These are phyloP conservation scores for Microcyclosporella mali DNA, from an alignment of 2,329 filamentous ascomycete genomes.

Conservation along the genomic window DNA sequence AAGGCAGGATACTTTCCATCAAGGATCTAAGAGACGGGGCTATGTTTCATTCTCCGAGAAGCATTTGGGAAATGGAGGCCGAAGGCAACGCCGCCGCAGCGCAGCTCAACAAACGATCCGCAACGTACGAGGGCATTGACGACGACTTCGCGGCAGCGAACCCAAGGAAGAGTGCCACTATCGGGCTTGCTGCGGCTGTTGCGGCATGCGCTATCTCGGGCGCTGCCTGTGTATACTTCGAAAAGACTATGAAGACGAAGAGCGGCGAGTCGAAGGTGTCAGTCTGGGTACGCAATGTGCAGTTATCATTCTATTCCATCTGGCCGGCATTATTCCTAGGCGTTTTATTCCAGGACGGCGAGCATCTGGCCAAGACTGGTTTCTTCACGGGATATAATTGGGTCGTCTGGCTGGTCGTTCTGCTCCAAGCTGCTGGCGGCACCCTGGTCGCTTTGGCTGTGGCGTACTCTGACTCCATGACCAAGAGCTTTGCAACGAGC, in stretches of 20 bases:
- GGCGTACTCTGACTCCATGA: constrained; percentile 80
- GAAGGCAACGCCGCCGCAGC: constrained; percentile 47
- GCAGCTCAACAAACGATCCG: constrained; percentile 62
- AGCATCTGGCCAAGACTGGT: constrained; percentile 72
- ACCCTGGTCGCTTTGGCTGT: constrained; percentile 77
- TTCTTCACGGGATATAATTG: constrained; percentile 95
- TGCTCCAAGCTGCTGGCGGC: constrained; percentile 76
- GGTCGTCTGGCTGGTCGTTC: constrained; percentile 80
- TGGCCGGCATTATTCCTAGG: constrained; percentile 84
- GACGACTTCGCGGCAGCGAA: constrained; percentile 50
- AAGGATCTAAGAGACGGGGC: constrained; percentile 56
- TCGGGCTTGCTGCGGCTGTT: constrained; percentile 73
- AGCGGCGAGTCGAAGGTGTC: constrained; percentile 57
- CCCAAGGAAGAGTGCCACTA: constrained; percentile 65
- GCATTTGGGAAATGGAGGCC: constrained; percentile 68
- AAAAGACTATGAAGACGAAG: constrained; percentile 80
- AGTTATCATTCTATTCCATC: constrained; percentile 88
- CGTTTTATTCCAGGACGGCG: constrained; percentile 79
- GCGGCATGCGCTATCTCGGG: constrained; percentile 74
- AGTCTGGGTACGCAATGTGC: constrained; percentile 91
- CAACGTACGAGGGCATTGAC: constrained; percentile 84
- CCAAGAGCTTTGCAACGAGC: constrained; percentile 88
- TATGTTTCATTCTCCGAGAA: constrained; percentile 64
- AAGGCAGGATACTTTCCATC: constrained; percentile 49
- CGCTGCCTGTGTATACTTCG: constrained; percentile 77